Evolutionary conservation across 139 green algal genomes (phyloP).

Genomic region (Chlorella sp.): DNA sequence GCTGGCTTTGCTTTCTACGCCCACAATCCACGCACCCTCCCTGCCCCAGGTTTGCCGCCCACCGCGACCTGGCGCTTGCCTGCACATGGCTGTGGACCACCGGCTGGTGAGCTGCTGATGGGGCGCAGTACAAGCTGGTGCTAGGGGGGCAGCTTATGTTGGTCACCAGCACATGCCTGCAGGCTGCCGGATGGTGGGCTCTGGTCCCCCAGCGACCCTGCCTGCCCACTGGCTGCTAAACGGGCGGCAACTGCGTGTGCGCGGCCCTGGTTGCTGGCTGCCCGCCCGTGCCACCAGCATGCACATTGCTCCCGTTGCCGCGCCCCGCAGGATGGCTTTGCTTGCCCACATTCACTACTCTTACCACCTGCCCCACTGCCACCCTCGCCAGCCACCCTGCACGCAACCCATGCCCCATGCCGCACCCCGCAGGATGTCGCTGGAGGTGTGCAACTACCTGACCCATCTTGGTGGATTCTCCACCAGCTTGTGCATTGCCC

Average conservation of each 20-base stretch:
- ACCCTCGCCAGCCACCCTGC: too few species aligned
- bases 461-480: background rate
- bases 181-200: background rate
- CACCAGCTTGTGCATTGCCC: background rate
- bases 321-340: too few species aligned
- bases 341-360: too few species aligned
- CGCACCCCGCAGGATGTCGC: background rate
- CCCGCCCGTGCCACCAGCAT: too few species aligned
- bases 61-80: background rate
- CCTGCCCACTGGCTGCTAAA: background rate
- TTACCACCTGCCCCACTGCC: too few species aligned
- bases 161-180: too few species aligned
- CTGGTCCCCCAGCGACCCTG: background rate
- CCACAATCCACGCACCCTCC: background rate
- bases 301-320: too few species aligned
- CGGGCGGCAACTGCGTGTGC: background rate
- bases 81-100: background rate
- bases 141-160: too few species aligned
- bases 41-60: background rate
- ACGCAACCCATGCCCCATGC: background rate
- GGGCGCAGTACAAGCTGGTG: too few species aligned
- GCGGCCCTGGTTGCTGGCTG: background rate
- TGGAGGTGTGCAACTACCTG: background rate
- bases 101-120: too few species aligned
- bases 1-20: background rate